phyloP scores from a whole-genome alignment of 2,329 filamentous ascomycete genomes.

The Aspergillus quadricinctus region DNA sequence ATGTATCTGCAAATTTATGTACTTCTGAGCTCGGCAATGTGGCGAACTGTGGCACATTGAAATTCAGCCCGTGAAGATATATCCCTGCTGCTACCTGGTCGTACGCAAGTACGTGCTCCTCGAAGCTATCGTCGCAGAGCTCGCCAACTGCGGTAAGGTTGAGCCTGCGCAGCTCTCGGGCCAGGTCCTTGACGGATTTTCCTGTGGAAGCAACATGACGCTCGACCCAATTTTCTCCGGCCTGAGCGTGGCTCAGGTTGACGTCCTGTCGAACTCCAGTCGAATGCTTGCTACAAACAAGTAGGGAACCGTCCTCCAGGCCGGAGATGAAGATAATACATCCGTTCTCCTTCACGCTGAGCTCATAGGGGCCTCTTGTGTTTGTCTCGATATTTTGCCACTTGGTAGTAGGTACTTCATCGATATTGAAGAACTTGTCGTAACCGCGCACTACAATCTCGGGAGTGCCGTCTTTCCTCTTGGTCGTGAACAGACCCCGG shows the following conservation, averaged over 20 bases:
- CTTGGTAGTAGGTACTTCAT: conserved; percentile 73
- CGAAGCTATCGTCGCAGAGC: conserved; percentile 91
- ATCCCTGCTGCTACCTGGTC: conserved; percentile 76
- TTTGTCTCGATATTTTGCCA: conserved; percentile 74
- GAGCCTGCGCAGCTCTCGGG: conserved; percentile 66
- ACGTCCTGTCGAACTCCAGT: conserved; percentile 73
- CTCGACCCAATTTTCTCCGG: conserved; percentile 77
- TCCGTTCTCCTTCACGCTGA: conserved; percentile 98
- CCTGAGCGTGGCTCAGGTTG: conserved; percentile 74
- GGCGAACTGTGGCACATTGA: conserved; percentile 86
- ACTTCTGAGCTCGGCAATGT: conserved; percentile 82
- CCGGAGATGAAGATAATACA: conserved; percentile 98
- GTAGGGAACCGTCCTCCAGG: conserved; percentile 77
- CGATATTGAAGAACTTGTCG: conserved; percentile 97
- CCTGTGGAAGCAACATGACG: conserved; percentile 72
- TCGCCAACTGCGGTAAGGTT: conserved; percentile 96
- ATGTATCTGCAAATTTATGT: conserved; percentile 81
- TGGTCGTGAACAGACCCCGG: conserved; percentile 87
- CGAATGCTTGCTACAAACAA: conserved; percentile 99
- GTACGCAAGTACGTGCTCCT: conserved; percentile 95
- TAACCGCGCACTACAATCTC: conserved; percentile 89
- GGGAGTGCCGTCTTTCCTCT: conserved; percentile 56
- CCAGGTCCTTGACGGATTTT: conserved; percentile 73
- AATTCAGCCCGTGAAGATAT: conserved; percentile 93
- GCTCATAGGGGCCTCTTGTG: conserved; percentile 84